These are phyloP conservation scores for Gastroboletus turbinatus DNA, from an alignment of 1,284 basidiomycete species.

Conservation along the genomic window DNA sequence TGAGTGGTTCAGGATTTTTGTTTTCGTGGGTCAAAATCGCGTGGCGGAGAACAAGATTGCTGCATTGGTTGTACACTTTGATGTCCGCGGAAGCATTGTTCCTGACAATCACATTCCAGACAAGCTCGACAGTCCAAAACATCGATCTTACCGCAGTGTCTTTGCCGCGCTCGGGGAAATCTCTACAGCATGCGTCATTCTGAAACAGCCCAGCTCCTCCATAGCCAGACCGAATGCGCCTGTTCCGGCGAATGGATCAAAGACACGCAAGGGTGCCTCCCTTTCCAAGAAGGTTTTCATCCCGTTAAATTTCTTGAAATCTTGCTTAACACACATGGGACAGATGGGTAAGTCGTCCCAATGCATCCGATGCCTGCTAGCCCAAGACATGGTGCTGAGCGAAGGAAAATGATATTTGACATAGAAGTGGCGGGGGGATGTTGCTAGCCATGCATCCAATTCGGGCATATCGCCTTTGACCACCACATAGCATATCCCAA, in stretches of 20 bases:
- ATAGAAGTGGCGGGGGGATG: slow-evolving; percentile 59
- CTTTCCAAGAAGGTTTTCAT: slow-evolving; percentile 34
- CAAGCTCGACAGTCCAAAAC: not conserved
- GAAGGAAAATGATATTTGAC: slow-evolving; percentile 48
- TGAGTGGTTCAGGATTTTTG: slow-evolving; percentile 37
- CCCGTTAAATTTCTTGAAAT: slow-evolving; percentile 33
- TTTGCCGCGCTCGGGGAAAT: slow-evolving; percentile 68
- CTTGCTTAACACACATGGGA: slow-evolving; percentile 40
- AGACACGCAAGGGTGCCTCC: slow-evolving; percentile 40
- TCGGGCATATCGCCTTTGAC: slow-evolving; percentile 36
- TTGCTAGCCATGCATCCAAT: slow-evolving; percentile 47
- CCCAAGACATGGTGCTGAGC: slow-evolving; percentile 43
- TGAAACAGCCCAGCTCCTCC: slow-evolving; percentile 49
- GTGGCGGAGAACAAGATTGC: slow-evolving; percentile 57
- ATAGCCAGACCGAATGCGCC: slow-evolving; percentile 64
- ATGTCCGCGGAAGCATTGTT: slow-evolving; percentile 48
- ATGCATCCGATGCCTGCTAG: slow-evolving; percentile 29
- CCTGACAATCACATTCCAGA: slow-evolving; percentile 16
- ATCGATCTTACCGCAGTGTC: slow-evolving; percentile 51
- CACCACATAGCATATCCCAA: slow-evolving; percentile 50
- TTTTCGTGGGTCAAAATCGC: slow-evolving; percentile 48
- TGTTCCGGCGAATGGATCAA: slow-evolving; percentile 68
- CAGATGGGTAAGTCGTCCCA: slow-evolving; percentile 46
- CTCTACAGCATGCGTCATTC: slow-evolving; percentile 64
- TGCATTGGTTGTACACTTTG: slow-evolving; percentile 56